These are phyloP conservation scores for Sophora flavescens DNA, from an alignment of 306 rosid species.

Conservation along the genomic window DNA sequence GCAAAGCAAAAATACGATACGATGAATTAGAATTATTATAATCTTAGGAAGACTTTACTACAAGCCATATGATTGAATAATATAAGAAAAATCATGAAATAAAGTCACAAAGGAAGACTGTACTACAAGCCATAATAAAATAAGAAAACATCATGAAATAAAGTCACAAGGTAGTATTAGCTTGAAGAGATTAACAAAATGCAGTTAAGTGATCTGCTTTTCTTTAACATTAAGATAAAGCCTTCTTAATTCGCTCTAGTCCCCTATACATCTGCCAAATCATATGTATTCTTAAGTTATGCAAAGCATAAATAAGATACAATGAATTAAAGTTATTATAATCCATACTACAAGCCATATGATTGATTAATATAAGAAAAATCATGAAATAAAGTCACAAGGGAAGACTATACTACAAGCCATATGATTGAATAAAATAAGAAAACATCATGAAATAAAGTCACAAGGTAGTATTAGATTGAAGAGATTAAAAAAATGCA, in stretches of 20 bases:
- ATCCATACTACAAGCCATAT: constrained; percentile 13
- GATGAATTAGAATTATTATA: constrained; percentile 4
- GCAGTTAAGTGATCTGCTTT: neutral
- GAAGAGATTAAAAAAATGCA: too few species aligned
- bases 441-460: too few species aligned
- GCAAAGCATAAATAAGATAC: constrained; percentile 34
- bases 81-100: neutral
- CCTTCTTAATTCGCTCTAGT: constrained; percentile 65
- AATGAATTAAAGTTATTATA: constrained; percentile 3
- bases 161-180: constrained; percentile 20
- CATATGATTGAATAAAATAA: too few species aligned
- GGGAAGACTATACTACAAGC: too few species aligned
- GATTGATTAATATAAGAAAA: constrained; percentile 25
- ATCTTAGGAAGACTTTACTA: constrained; percentile 2
- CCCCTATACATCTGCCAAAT: constrained; percentile 68
- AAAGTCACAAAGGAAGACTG: too few species aligned
- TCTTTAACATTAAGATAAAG: neutral
- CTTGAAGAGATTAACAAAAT: constrained; percentile 10
- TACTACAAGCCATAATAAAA: too few species aligned
- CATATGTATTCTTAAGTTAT: constrained; percentile 31
- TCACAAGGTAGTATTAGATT: too few species aligned
- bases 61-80: constrained; percentile 31
- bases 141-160: too few species aligned
- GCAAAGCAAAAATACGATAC: constrained; percentile 34
- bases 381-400: neutral